Evolutionary conservation across 2,329 filamentous ascomycete genomes (phyloP).

Genomic region (Neofusicoccum umdonicola): DNA sequence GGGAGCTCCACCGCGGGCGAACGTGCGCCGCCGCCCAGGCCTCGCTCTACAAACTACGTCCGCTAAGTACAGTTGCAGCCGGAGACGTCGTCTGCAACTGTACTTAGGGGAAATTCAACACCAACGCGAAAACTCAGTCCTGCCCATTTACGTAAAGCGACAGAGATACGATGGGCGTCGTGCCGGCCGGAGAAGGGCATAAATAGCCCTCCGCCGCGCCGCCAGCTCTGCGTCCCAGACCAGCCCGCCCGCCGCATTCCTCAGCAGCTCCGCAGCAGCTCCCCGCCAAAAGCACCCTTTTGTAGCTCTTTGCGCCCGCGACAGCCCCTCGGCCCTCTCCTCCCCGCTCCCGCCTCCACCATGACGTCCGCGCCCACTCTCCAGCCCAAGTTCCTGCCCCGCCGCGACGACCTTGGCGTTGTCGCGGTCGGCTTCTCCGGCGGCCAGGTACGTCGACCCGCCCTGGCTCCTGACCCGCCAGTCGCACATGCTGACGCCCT

Average conservation of each 20-base stretch:
- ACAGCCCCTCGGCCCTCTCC: background rate
- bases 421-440: conserved; percentile 96
- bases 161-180: conserved; percentile 13
- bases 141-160: conserved; percentile 18
- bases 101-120: conserved; percentile 16
- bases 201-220: conserved; percentile 11
- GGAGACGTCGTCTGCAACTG: conserved; percentile 1
- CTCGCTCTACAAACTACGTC: conserved; percentile 1
- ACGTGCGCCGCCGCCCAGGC: conserved; percentile 1
- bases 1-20: background rate
- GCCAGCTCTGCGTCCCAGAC: background rate
- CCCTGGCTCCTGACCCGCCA: background rate
- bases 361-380: conserved; percentile 60
- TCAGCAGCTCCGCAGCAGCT: background rate
- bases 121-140: conserved; percentile 17
- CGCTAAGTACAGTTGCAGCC: conserved; percentile 17
- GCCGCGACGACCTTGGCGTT: conserved; percentile 78
- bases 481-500: conserved; percentile 18
- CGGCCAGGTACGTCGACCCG: conserved; percentile 68
- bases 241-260: background rate
- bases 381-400: conserved; percentile 72
- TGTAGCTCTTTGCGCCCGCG: background rate
- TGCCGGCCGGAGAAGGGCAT: background rate
- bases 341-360: conserved; percentile 5
- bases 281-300: background rate